Base-by-base conservation (phyloP, 2,329 filamentous ascomycete genomes). In the Trichoderma sp. region DNA sequence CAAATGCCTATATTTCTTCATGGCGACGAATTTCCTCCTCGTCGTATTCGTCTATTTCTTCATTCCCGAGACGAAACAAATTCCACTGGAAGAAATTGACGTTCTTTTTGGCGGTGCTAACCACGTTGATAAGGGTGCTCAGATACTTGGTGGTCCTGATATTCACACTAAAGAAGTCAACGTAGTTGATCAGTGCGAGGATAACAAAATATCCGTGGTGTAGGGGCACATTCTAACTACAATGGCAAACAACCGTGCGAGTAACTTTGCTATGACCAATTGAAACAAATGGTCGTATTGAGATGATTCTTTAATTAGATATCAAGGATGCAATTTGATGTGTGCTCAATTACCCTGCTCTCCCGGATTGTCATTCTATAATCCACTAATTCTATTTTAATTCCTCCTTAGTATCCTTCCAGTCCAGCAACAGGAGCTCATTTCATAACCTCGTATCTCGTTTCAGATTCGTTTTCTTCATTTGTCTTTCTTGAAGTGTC, bases 1-100 rank as follows among this genome's bases (percentile, higher is more conserved):
- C 28, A 66, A 53, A 26, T 66, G 43, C 28, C 43, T 66, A 7
- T 55, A 66, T 23, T 66, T 66, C 43, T 66, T 66, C 13, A 66
- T 66, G 43, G 63, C 63, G 34, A 55, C 43, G 4, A 66, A 53
- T 13, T 53, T 64, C 26, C 13, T 64, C 7, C 63, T 66, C 7
- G 63, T 53, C 11, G 47, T 55, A 4, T 66, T 66, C n/a, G 63
- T 66, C n/a, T 66, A 53, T 30, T 55, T 53, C n/a, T 36, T 66
- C 13, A 66, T 53, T 20, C 43, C 63, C n/a, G 63, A 66, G 63
- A 66, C 63, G 20, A 53, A 66, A 28, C 43, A 66, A 15, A 53
- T 66, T 66, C 63, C 63, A 6, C 15, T 66, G 3, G 63, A 66
- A 23, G 63, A 66, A 32, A 66, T 66, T 26, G 63, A 53, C 13